Conservation (phyloP, 306 rosid genomes). For the Cucumis melo region DNA sequence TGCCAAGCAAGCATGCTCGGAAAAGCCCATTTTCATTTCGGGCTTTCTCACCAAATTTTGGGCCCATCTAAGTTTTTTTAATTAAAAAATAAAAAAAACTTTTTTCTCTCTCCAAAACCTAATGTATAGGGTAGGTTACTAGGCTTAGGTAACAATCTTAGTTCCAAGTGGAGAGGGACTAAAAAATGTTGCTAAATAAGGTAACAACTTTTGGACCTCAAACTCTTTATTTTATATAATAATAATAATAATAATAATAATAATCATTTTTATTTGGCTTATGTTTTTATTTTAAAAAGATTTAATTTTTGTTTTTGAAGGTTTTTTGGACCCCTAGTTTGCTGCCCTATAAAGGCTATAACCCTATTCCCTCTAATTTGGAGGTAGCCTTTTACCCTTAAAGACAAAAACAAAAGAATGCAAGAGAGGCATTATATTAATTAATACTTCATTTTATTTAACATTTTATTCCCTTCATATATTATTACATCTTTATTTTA, state of each 20-base stretch:
- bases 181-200: constrained; percentile 22
- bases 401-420: background rate
- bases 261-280: background rate
- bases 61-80: constrained; percentile 1
- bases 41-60: constrained; percentile 24
- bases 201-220: constrained; percentile 19
- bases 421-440: background rate
- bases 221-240: background rate
- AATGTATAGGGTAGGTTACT: background rate
- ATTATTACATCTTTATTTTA: background rate
- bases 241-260: no score
- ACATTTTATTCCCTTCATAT: background rate
- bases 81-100: no score
- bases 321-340: constrained; percentile 12
- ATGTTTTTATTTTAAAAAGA: background rate
- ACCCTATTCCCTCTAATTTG: constrained; percentile 19
- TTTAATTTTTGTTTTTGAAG: background rate
- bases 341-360: background rate
- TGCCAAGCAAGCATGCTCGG: constrained; percentile 16
- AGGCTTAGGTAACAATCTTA: constrained; percentile 21
- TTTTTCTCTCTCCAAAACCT: background rate
- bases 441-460: background rate
- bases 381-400: constrained; percentile 14
- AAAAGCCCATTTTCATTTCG: constrained; percentile 33
- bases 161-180: constrained; percentile 48